Evolutionary conservation across 495 filamentous ascomycete species (phyloP), one percentile per base, ranked within the genome.

Genomic region (Penicillium cosmopolitanum): DNA sequence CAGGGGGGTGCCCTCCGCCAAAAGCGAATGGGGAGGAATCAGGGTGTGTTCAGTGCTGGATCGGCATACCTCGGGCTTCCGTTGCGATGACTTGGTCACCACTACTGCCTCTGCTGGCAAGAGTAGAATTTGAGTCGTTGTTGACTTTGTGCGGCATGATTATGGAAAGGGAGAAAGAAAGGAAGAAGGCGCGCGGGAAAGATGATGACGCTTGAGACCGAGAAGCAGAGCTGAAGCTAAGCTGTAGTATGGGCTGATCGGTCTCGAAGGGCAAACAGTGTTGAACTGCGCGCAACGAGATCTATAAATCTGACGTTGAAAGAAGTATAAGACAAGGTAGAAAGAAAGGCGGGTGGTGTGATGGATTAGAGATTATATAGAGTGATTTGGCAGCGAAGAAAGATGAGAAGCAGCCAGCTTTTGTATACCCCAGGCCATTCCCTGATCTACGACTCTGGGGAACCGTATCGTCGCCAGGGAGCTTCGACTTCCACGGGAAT

Each of bases 111-210:
- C 58, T 65, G 68, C 75, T 79, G 67, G 75, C 70, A 46, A 78
- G 64, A 21, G 73, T 76, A 50, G 77, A 76, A 66, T 76, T 77
- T 56, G 77, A 80, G 55, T 78, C 71, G 72, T 73, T 77, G 65
- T 61, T 63, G 58, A 74, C 66, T 66, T 78, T 80, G 71, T 72
- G 72, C 58, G 76, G 76, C 76, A 78, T 80, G 57, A 9, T 66
- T 53, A 15, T 42, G 28, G 13, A 56, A 51, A 36, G 19, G 44
- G 28, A 56, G 50, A 33, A 58, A 47, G 56, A 53, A 34, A 43
- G 46, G 34, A 35, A 42, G 23, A 40, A 50, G 23, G 33, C 19
- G 35, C 21, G 21, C 50, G n/a, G 36, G 4, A 51, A 51, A 12
- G 31, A 34, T 11, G 25, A 35, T 35, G 21, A 16, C 36, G 48